Evolutionary conservation across 1,284 basidiomycete species (phyloP), one percentile per base, ranked within the genome.

Genomic region (Pseudozyma pruni): DNA sequence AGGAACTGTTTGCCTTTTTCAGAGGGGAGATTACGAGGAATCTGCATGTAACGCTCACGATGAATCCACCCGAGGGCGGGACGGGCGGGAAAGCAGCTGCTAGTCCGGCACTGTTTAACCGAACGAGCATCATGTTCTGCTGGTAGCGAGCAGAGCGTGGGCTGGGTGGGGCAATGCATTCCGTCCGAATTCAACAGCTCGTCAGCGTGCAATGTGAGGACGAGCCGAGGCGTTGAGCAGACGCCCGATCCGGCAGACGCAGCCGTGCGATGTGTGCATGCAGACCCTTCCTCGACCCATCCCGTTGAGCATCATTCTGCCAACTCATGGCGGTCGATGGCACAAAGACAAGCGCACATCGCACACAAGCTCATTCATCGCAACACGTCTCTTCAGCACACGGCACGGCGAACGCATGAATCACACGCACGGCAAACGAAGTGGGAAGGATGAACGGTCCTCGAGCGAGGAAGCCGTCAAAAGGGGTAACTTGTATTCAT

Each of bases 11-110:
- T n/a, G 37, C 44, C 19, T 78, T 77, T 39, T 81, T 81, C 70
- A 49, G 75, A 4, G 19, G 22, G 2, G 66, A 81, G 45, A 80
- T 81, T 44, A 64, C 67, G 11, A 34, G 62, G 39, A 80, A 81
- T 34, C 43, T 81, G 33, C 80, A 81, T 51, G 78, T 81, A 1
- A 71, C 98, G 6, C 96, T 98, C 84, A 98, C 96, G 4, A 98
- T 98, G 96, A 98, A 98, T 78, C 96, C 96, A 27, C 95, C 96
- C 0, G 91, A 93, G 78, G 94, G 94, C 58, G 94, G 94, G 6
- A 87, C 98, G 16, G 94, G 94, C 7, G 93, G 93, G 17, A 89
- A 94, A 55, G 96, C 94, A 8, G 95, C 96, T 1, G 98, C 96
- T 0, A 98, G 94, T 1, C 96, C 96, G 0, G 78, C 78, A 1